These are phyloP conservation scores for Yamadazyma philogaea DNA, from an alignment of 805 yeast genomes.

Conservation along the genomic window DNA sequence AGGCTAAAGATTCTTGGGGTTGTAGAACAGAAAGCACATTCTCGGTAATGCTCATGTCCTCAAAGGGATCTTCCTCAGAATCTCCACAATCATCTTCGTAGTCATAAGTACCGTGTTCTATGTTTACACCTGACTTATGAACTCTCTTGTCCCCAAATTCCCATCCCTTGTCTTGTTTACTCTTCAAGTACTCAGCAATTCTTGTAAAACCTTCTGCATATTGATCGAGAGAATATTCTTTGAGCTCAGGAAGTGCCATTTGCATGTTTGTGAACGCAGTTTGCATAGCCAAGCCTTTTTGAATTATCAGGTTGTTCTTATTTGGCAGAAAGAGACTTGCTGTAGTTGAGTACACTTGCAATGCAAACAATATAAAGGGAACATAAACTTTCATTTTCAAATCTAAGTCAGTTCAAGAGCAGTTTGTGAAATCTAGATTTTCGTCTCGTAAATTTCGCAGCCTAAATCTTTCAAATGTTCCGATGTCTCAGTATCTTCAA, in stretches of 20 bases:
- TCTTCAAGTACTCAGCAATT: not conserved
- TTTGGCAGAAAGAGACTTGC: not conserved
- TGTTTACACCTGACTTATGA: not conserved
- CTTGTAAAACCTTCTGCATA: not conserved
- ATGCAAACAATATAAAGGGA: not conserved
- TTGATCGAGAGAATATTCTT: not conserved
- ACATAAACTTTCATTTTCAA: not conserved
- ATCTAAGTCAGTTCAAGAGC: not conserved
- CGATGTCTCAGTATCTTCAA: not conserved
- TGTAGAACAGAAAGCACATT: constrained; percentile 4
- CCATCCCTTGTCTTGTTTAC: not conserved
- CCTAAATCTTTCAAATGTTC: not conserved
- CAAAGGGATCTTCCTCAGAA: constrained; percentile 8
- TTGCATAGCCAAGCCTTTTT: not conserved
- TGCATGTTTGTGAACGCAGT: not conserved
- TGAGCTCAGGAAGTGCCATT: not conserved
- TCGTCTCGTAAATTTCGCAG: not conserved
- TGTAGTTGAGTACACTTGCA: not conserved
- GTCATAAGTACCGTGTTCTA: constrained; percentile 3
- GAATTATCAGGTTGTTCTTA: not conserved
- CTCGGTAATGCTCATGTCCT: constrained; percentile 4
- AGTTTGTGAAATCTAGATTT: not conserved
- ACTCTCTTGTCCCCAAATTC: not conserved
- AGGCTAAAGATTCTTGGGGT: not conserved
- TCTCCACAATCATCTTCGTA: constrained; percentile 6